Conservation (phyloP, 176 grass and related monocot genomes). For the Carex parvula region DNA sequence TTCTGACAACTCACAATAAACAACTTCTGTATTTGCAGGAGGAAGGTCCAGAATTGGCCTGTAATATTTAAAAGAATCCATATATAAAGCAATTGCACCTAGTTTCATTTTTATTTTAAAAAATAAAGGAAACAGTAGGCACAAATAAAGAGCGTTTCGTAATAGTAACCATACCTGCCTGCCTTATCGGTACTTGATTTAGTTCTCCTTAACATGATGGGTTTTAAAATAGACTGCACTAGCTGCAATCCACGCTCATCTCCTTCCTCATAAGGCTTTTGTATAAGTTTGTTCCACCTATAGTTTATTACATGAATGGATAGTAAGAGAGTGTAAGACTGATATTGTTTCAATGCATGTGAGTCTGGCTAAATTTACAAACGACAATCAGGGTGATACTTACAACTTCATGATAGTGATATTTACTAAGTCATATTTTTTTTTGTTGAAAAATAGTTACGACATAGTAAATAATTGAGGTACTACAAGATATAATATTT, state of each 20-base stretch:
- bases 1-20: conserved; percentile 88
- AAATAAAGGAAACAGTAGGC: neutral
- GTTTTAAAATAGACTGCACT: conserved; percentile 81
- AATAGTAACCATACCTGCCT: conserved; percentile 40
- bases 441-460: neutral
- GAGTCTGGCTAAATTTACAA: neutral
- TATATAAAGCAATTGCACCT: conserved; percentile 6
- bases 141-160: neutral
- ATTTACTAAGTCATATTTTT: neutral
- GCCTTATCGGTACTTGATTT: conserved; percentile 92
- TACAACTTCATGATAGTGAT: neutral
- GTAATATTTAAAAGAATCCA: conserved; percentile 28
- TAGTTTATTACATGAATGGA: conserved; percentile 20
- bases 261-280: conserved; percentile 95
- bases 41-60: conserved; percentile 90
- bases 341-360: neutral
- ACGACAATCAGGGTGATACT: neutral
- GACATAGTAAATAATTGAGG: conserved; percentile 1
- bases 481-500: neutral
- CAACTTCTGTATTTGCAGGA: conserved; percentile 78
- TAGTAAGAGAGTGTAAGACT: neutral
- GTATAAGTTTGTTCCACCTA: conserved; percentile 98
- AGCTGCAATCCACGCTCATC: conserved; percentile 88
- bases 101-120: conserved; percentile 11
- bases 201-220: conserved; percentile 94